Conservation (phyloP, 768 basidiomycete species). For the Leccinum arenicola region DNA sequence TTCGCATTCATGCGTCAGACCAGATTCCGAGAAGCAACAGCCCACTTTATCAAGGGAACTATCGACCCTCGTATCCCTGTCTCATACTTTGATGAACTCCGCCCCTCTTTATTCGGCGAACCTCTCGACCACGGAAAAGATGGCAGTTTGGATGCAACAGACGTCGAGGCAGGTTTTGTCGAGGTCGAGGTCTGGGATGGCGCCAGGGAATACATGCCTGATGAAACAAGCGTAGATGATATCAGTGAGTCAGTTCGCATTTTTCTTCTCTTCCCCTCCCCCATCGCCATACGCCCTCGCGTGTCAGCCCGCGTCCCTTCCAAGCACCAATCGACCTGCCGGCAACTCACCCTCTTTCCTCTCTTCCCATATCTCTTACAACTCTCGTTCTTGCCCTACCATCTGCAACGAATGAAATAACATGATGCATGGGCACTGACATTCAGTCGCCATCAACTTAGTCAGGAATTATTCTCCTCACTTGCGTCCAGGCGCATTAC, state of each 20-base stretch:
- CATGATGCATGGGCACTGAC: conserved; percentile 57
- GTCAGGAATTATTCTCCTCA: conserved; percentile 91
- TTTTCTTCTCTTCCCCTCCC: conserved; percentile 22
- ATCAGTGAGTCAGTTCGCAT: conserved; percentile 66
- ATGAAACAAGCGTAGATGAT: conserved; percentile 69
- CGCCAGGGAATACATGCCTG: conserved; percentile 66
- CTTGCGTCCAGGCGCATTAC: conserved; percentile 41
- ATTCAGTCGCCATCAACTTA: conserved; percentile 81
- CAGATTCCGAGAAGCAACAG: conserved; percentile 79
- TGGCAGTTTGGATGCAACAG: not conserved
- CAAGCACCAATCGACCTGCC: conserved; percentile 27
- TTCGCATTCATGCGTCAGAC: conserved; percentile 78
- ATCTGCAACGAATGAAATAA: conserved; percentile 22
- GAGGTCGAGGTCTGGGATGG: conserved; percentile 73
- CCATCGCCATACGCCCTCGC: conserved; percentile 22
- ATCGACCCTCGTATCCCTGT: conserved; percentile 83
- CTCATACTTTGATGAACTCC: conserved; percentile 76
- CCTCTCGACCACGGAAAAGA: not conserved
- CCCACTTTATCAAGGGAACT: conserved; percentile 72
- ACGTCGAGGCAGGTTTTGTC: conserved; percentile 36
- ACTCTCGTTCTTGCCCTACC: conserved; percentile 34
- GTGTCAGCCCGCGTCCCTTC: conserved; percentile 16
- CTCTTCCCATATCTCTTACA: conserved; percentile 12
- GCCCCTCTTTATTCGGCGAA: conserved; percentile 54
- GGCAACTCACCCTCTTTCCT: conserved; percentile 28